Base-by-base conservation (phyloP, 257 asterid species). In the Henckelia pumila region DNA sequence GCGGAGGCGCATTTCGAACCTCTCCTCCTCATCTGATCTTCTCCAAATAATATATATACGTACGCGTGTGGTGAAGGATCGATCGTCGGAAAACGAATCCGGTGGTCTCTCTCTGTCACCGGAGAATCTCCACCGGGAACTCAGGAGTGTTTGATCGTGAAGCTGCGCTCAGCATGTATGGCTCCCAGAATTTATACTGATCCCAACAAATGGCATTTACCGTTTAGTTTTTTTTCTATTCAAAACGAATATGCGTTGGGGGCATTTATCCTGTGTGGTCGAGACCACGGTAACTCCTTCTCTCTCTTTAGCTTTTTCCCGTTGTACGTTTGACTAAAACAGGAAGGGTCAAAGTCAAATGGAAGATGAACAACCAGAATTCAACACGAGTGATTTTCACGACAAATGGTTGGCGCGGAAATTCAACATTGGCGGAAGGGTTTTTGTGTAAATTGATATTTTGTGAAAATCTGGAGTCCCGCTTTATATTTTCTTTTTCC, bases 1-100 rank as follows among this genome's bases (percentile, higher is more conserved):
- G 20, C 30, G 20, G 49, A 69, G 8, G 72, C 11, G 61, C 69
- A 68, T 64, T 61, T 75, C 55, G 62, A 63, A 66, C 72, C 65
- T 68, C 88, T 71, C 53, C 75, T 72, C 78, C 71, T 81, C 89
- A 84, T 84, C 26, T 56, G 24, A 60, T 7, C 25, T 7, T n/a
- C n/a, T n/a, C n/a, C n/a, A n/a, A n/a, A n/a, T n/a, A n/a, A n/a
- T n/a, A n/a, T n/a, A 7, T n/a, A n/a, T 1, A 14, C 14, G 2
- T 37, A 8, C 9, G n/a, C 4, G 0, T 4, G 1, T 14, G 52
- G 19, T 40, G 52, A 40, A 14, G 52, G 19, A 40, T 14, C n/a
- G 14, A 13, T 40, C 19, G 52, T 4, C 19, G n/a, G 50, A 40
- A 40, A 40, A 40, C 16, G 21, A 14, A 47, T 16, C 7, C 55